Evolutionary conservation across 2,329 filamentous ascomycete genomes (phyloP), one percentile per base, ranked within the genome.

Genomic region (Aspergillus vadensis): DNA sequence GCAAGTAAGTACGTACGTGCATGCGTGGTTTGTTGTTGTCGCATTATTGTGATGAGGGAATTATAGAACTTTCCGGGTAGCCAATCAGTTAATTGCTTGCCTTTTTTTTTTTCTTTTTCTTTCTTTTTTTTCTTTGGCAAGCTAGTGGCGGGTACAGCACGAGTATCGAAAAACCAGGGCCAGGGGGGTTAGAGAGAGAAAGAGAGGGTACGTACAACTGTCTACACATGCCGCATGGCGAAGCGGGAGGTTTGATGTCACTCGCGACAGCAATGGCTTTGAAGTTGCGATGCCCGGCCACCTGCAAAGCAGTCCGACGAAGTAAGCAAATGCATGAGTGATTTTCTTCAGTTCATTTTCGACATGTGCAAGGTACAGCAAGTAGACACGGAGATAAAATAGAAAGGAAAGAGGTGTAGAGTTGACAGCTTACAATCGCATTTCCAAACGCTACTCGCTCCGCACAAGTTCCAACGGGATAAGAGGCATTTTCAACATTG

Each of bases 141-240:
- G 32, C 32, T 36, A 36, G 14, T 36, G 5, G 32, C 32, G 12
- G 32, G 32, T 36, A 36, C 32, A 36, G 32, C 32, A 14, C 12
- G 4, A 36, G 6, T 2, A 14, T 36, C 5, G 32, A 4, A 36
- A 36, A 36, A 36, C 32, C 14, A 21, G 17, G 38, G 23, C 17
- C 19, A 48, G 27, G 12, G 14, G 25, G 1, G 60, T 10, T 15
- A 9, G 39, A 23, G 25, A 17, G 12, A 49, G 19, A 27, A 25
- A 25, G 15, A 61, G 27, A 19, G 8, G 14, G 57, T 36, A 71
- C 73, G 47, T 74, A 92, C 89, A 94, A 96, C 75, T 97, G 94
- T 69, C 94, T 84, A 76, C 94, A 98, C 92, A 97, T 97, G 58
- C 95, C 95, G 74, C 95, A 99, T 0, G 95, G 95, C 63, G 88